These are phyloP conservation scores for Chaetomium tenue DNA, from an alignment of 495 filamentous ascomycete species.

Conservation along the genomic window DNA sequence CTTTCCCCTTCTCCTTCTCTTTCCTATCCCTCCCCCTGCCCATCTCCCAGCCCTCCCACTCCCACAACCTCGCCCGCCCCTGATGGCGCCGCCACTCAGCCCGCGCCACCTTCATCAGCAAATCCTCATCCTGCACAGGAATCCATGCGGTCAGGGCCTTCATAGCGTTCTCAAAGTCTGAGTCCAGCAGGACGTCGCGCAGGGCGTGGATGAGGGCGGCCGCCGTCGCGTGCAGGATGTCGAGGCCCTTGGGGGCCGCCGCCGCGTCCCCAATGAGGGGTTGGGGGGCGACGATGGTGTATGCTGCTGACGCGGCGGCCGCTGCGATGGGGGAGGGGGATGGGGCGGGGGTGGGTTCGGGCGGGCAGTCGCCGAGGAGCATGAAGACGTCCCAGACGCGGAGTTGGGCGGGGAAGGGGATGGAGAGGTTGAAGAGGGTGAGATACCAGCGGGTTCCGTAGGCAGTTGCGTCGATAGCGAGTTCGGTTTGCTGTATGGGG, in stretches of 20 bases:
- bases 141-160: slow-evolving; percentile 96
- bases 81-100: slow-evolving; percentile 81
- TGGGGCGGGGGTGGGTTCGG: slow-evolving; percentile 8
- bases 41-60: not conserved
- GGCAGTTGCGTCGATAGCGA: slow-evolving; percentile 79
- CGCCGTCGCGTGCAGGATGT: slow-evolving; percentile 86
- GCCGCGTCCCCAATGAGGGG: slow-evolving; percentile 5
- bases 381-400: slow-evolving; percentile 99
- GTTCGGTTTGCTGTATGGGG: slow-evolving; percentile 57
- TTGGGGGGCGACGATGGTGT: not conserved
- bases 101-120: slow-evolving; percentile 91
- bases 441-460: slow-evolving; percentile 98
- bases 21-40: not conserved
- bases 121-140: slow-evolving; percentile 89
- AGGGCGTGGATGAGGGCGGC: slow-evolving; percentile 92
- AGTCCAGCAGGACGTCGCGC: slow-evolving; percentile 84
- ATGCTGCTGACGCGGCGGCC: too few species aligned
- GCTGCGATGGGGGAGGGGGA: not conserved
- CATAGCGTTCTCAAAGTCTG: slow-evolving; percentile 97
- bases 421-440: slow-evolving; percentile 95
- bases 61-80: not conserved
- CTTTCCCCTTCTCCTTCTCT: not conserved
- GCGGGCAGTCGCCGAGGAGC: slow-evolving; percentile 75
- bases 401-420: slow-evolving; percentile 95
- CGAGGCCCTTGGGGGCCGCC: slow-evolving; percentile 57